Base-by-base conservation (phyloP, 148 eudicot species). In the Suaeda aralocaspica region DNA sequence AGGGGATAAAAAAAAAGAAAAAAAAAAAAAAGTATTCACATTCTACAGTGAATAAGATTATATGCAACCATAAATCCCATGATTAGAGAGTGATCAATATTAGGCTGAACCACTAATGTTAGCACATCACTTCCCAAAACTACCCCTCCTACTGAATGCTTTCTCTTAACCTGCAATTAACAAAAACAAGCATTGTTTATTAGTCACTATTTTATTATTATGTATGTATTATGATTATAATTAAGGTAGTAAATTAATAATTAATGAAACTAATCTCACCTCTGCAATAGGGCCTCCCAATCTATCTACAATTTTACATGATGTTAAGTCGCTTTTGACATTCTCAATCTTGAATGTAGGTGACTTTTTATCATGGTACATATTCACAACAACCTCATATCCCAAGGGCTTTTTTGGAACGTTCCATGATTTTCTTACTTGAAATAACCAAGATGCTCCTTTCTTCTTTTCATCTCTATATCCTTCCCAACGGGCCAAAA, bases 81-180 rank as follows among this genome's bases (percentile, higher is more conserved):
- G 45, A 83, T 69, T 19, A 83, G 58, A 12, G 78, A 78, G 1
- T 53, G 84, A 63, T 83, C 82, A 28, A 75, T 67, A 73, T 78
- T 66, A 1, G 84, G 74, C 44, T 76, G 57, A 34, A 83, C 67
- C 53, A 62, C 74, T 76, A 83, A 25, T 56, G 84, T 83, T 26
- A 72, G 49, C 6, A 83, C 87, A 48, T 83, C 84, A 34, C 76
- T 70, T 78, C 87, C 87, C 51, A 83, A 33, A 55, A 72, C 73
- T 61, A 80, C 74, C n/a, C 87, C 87, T 64, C 67, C 61, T 31
- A 7, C 33, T n/a, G 84, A 72, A 29, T 69, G 75, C 25, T 83
- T 83, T 52, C 80, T 69, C 62, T 75, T 83, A 55, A 77, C 59
- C 85, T 82, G 82, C 66, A 39, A 22, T 10, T 0, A 58, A 10